phyloP scores from a whole-genome alignment of 2,329 filamentous ascomycete genomes.

The Nigrospora osmanthi region DNA sequence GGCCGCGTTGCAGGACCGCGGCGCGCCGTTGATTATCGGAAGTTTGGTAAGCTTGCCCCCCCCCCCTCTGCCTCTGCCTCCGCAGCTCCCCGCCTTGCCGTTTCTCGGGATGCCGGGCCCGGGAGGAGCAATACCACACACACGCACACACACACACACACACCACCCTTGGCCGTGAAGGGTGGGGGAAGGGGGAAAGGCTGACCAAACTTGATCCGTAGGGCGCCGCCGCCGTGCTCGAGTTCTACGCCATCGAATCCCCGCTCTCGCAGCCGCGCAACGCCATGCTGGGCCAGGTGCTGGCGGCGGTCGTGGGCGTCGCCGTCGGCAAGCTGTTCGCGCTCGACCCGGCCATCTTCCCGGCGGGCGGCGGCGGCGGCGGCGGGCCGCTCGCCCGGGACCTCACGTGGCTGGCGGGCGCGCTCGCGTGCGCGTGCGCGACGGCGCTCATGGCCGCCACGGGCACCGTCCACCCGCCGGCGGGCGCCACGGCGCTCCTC shows the following conservation, averaged over 20 bases:
- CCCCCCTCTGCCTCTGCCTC: neutral
- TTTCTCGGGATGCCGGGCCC: no score
- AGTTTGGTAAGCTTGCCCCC: constrained; percentile 60
- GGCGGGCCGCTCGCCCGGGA: constrained; percentile 31
- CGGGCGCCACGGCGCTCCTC: constrained; percentile 65
- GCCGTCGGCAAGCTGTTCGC: constrained; percentile 58
- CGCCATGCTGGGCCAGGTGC: constrained; percentile 57
- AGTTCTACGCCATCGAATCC: constrained; percentile 65
- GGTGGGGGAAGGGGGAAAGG: no score
- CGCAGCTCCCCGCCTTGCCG: no score
- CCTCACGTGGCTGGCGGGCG: constrained; percentile 56
- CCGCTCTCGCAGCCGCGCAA: constrained; percentile 69
- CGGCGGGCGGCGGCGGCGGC: neutral
- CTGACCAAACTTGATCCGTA: constrained; percentile 18
- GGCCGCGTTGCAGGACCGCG: constrained; percentile 40
- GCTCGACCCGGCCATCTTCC: constrained; percentile 17
- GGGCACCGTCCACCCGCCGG: constrained; percentile 66
- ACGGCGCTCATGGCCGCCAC: constrained; percentile 61
- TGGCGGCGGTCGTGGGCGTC: constrained; percentile 55
- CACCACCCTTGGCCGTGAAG: no score
- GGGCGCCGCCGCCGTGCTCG: constrained; percentile 69
- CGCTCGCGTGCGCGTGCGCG: constrained; percentile 56
- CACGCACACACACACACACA: no score
- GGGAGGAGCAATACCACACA: no score
- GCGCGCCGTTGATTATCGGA: constrained; percentile 55